Base-by-base conservation (phyloP, 192 early-diverging fungal species). In the Allomyces javanicus region DNA sequence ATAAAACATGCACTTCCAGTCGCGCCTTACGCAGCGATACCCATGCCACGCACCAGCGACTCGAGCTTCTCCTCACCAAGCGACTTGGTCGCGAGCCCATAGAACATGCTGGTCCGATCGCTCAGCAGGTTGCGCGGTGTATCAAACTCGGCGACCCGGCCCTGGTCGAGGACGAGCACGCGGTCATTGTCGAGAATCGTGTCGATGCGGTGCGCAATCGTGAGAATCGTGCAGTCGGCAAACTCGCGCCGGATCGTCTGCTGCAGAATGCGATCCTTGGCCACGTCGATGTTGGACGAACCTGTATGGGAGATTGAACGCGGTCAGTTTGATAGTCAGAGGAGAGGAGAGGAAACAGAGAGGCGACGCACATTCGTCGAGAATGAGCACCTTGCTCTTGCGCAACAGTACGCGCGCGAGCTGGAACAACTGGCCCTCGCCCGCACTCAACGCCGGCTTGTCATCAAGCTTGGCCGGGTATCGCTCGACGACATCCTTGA, bases 181-280 rank as follows among this genome's bases (percentile, higher is more conserved):
- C 74, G 65, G 63, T 75, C 73, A 67, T 75, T 76, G 64, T 83
- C 82, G 23, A 84, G 76, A 33, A 84, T 75, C 0, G 85, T 87
- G 71, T 85, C 84, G 63, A 85, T 75, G 10, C 84, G 75, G 63
- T 86, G 83, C 6, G 82, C 85, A 75, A 86, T 86, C 10, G 84
- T 84, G 64, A 87, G 64, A 17, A 87, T 77, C 2, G 84, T 86
- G 73, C 81, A 85, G 61, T 83, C 70, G 61, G 71, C 70, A 69
- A 87, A 85, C 66, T 86, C 79, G 10, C 68, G 63, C 44, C 84
- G 78, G 65, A 88, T 84, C 14, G 79, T 79, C 27, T 79, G 68
- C 64, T 88, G 86, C 58, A 86, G 82, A 24, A 79, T 75, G 0
- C 70, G 72, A 68, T 86, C 85, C 1, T 73, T 80, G 3, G 62